phyloP scores from a whole-genome alignment of 495 filamentous ascomycete species.

The Tuber calosporum region DNA sequence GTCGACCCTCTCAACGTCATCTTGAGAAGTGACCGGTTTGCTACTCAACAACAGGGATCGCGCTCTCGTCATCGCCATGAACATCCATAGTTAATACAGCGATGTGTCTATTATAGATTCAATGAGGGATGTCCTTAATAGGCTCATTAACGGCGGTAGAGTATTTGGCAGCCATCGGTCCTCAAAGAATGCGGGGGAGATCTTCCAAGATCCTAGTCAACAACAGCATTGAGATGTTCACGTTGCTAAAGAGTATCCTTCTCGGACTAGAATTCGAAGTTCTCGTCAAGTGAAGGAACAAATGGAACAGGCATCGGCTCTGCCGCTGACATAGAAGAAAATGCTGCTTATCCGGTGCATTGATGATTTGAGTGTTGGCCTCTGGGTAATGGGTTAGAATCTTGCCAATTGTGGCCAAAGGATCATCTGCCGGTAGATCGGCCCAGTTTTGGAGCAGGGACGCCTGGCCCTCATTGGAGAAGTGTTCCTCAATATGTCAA shows the following conservation, averaged over 20 bases:
- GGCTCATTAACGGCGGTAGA: slow-evolving; percentile 83
- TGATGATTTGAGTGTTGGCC: slow-evolving; percentile 83
- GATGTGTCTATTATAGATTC: slow-evolving; percentile 83
- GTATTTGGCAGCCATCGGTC: slow-evolving; percentile 87
- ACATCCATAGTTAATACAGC: slow-evolving; percentile 65
- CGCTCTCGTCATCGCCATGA: slow-evolving; percentile 64
- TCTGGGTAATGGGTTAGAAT: slow-evolving; percentile 79
- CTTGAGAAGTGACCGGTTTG: slow-evolving; percentile 57
- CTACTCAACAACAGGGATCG: slow-evolving; percentile 87
- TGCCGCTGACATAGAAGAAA: slow-evolving; percentile 85
- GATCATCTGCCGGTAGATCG: slow-evolving; percentile 76
- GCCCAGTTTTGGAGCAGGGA: slow-evolving; percentile 78
- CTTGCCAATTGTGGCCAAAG: slow-evolving; percentile 66
- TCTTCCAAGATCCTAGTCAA: slow-evolving; percentile 87
- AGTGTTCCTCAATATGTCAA: slow-evolving; percentile 88
- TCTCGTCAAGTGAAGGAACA: slow-evolving; percentile 85
- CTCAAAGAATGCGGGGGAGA: slow-evolving; percentile 94
- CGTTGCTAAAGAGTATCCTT: slow-evolving; percentile 99
- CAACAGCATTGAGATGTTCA: slow-evolving; percentile 90
- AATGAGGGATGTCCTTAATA: slow-evolving; percentile 84
- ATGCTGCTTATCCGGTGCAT: slow-evolving; percentile 92
- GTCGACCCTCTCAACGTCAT: slow-evolving; percentile 58
- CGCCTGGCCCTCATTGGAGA: slow-evolving; percentile 61
- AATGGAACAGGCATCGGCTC: slow-evolving; percentile 92
- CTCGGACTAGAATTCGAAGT: slow-evolving; percentile 98